Evolutionary conservation across 2,329 filamentous ascomycete genomes (phyloP).

Genomic region (Parafenestella ontariensis): DNA sequence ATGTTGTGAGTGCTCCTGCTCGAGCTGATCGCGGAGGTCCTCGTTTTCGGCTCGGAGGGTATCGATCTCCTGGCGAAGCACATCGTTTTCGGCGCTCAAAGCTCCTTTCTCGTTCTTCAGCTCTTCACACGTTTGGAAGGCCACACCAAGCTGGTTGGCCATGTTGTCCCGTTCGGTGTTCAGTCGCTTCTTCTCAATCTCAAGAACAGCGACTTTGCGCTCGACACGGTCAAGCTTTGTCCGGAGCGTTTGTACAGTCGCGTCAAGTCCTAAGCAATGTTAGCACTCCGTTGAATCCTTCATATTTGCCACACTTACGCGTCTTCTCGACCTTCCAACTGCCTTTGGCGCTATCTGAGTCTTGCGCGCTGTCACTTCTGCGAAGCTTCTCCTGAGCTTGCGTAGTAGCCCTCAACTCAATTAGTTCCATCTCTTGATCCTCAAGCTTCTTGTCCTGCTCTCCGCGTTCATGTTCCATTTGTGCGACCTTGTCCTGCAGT

Average conservation of each 20-base stretch:
- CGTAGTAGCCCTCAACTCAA: constrained; percentile 57
- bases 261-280: constrained; percentile 60
- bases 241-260: constrained; percentile 66
- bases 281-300: constrained; percentile 3
- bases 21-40: constrained; percentile 41
- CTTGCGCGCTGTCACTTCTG: constrained; percentile 58
- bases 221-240: constrained; percentile 68
- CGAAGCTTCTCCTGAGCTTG: constrained; percentile 50
- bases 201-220: constrained; percentile 66
- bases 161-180: constrained; percentile 71
- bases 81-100: constrained; percentile 44
- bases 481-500: constrained; percentile 63
- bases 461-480: constrained; percentile 63
- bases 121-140: constrained; percentile 64
- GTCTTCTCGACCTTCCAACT: constrained; percentile 60
- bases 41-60: constrained; percentile 44
- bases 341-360: constrained; percentile 53
- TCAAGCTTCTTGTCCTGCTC: constrained; percentile 58
- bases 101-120: constrained; percentile 55
- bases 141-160: constrained; percentile 67
- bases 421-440: constrained; percentile 61
- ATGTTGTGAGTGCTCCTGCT: constrained; percentile 41
- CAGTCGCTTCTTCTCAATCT: constrained; percentile 69
- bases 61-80: constrained; percentile 47
- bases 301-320: constrained; percentile 54